A percentile compares a stretch with the other conserved stretches of the same genome.
phyloP scores from a whole-genome alignment of 2,329 filamentous ascomycete species.

The Clonostachys chloroleuca region DNA sequence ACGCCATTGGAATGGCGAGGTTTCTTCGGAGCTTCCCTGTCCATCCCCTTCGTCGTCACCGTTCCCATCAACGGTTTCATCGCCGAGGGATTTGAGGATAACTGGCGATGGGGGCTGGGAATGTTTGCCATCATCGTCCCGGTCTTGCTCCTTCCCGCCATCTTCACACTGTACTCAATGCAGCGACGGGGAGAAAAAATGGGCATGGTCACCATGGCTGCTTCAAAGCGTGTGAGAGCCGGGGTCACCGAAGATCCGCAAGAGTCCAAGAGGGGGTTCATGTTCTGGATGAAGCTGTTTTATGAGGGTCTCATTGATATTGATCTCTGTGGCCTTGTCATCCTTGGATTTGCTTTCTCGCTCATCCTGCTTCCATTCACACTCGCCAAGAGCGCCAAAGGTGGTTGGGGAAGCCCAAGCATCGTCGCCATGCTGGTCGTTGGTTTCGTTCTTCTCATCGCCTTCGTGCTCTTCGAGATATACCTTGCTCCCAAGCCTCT shows the following conservation, averaged over 20 bases:
- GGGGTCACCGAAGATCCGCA: constrained; percentile 6
- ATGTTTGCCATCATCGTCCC: constrained; percentile 59
- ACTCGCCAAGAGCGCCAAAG: constrained; percentile 29
- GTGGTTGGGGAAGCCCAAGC: constrained; percentile 22
- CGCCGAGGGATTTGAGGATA: constrained; percentile 25
- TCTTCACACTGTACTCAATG: constrained; percentile 50
- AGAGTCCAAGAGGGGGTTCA: neutral
- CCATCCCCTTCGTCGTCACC: constrained; percentile 25
- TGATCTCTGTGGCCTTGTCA: constrained; percentile 51
- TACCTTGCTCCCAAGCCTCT: constrained; percentile 23
- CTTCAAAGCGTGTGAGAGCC: constrained; percentile 23
- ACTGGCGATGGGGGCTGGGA: constrained; percentile 61
- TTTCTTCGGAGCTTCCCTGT: constrained; percentile 21
- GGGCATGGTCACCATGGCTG: constrained; percentile 37
- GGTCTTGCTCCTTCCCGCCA: constrained; percentile 50
- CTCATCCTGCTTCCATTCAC: constrained; percentile 62
- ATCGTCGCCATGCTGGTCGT: constrained; percentile 18
- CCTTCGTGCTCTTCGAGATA: constrained; percentile 24
- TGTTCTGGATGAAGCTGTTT: constrained; percentile 11
- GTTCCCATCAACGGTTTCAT: constrained; percentile 35
- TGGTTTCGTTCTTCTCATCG: constrained; percentile 16
- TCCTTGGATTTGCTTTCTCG: constrained; percentile 51
- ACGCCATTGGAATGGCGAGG: constrained; percentile 28
- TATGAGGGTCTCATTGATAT: constrained; percentile 47
- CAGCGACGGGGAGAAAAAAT: constrained; percentile 50